Evolutionary conservation across 108 stramenopile genomes (phyloP).

Genomic region (Stephanodiscus minutulus): DNA sequence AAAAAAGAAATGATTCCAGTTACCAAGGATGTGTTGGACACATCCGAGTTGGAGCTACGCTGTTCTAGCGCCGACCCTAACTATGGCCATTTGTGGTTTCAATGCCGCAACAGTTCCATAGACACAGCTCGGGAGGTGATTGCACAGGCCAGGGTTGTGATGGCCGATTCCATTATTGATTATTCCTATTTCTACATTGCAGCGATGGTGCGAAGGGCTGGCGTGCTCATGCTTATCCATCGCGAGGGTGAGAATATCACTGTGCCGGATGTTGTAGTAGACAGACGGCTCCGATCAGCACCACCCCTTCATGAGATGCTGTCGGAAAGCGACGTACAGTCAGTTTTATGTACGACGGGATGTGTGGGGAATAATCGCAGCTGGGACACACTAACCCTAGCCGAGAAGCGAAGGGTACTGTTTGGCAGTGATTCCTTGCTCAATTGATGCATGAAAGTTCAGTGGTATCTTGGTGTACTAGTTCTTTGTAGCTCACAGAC

Average conservation of each 20-base stretch:
- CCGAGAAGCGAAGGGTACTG: constrained; percentile 69
- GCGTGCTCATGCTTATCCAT: constrained; percentile 48
- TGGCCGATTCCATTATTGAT: constrained; percentile 54
- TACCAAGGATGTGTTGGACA: constrained; percentile 56
- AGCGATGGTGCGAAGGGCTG: constrained; percentile 68
- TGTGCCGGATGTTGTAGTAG: constrained; percentile 45
- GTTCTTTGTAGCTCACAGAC: background rate
- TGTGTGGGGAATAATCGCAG: constrained; percentile 54
- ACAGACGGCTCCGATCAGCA: constrained; percentile 43
- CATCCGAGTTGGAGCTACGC: constrained; percentile 69
- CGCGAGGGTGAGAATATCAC: constrained; percentile 26
- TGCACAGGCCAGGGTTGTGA: constrained; percentile 54
- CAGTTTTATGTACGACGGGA: constrained; percentile 62
- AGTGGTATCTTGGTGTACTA: background rate
- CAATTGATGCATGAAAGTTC: constrained; percentile 10
- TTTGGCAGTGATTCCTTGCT: constrained; percentile 82
- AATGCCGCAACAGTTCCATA: constrained; percentile 78
- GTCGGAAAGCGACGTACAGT: constrained; percentile 20
- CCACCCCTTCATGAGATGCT: constrained; percentile 55
- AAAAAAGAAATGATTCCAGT: constrained; percentile 20
- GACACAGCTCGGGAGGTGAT: constrained; percentile 82
- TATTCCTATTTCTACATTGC: constrained; percentile 68
- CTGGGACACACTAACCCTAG: constrained; percentile 49
- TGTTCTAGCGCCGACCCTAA: constrained; percentile 97
- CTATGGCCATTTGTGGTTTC: constrained; percentile 95